Conservation (phyloP, 371 early-diverging fungal genomes). For the Haplosporangium sp. region DNA sequence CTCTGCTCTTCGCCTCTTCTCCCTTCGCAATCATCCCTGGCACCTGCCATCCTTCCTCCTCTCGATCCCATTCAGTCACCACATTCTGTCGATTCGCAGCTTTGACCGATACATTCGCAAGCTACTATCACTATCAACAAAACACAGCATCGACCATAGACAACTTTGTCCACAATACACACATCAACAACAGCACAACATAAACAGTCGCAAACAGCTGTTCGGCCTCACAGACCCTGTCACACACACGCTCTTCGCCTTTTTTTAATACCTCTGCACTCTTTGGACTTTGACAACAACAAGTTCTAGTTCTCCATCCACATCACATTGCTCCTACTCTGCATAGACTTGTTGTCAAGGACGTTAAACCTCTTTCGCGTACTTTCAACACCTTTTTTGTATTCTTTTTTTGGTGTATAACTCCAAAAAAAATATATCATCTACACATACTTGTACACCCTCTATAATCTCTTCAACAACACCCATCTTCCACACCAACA, state of each 20-base stretch:
- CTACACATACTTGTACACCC: background rate
- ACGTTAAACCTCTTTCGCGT: background rate
- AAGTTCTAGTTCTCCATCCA: background rate
- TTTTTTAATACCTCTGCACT: background rate
- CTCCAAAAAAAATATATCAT: conserved; percentile 27
- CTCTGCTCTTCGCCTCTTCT: too few species aligned
- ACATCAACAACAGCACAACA: conserved; percentile 7
- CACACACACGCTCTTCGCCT: background rate
- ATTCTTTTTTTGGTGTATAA: conserved; percentile 25
- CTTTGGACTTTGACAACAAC: background rate
- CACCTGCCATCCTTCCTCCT: background rate
- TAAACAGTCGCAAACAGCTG: conserved; percentile 11
- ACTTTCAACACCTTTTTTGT: conserved; percentile 20
- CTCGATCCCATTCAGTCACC: conserved; percentile 5
- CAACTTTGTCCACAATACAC: background rate
- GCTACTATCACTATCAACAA: too few species aligned
- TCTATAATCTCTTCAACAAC: background rate
- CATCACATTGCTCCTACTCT: conserved; percentile 2
- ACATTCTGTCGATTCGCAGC: too few species aligned
- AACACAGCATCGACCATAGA: background rate
- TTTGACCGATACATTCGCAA: too few species aligned
- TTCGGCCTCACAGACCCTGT: conserved; percentile 3
- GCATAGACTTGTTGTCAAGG: conserved; percentile 48
- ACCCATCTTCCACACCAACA: background rate
- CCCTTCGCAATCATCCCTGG: too few species aligned